Percentiles rank a stretch among this genome's conserved stretches.
Evolutionary conservation across 2,329 filamentous ascomycete genomes (phyloP).

Genomic region (Aspergillus carbonarius): DNA sequence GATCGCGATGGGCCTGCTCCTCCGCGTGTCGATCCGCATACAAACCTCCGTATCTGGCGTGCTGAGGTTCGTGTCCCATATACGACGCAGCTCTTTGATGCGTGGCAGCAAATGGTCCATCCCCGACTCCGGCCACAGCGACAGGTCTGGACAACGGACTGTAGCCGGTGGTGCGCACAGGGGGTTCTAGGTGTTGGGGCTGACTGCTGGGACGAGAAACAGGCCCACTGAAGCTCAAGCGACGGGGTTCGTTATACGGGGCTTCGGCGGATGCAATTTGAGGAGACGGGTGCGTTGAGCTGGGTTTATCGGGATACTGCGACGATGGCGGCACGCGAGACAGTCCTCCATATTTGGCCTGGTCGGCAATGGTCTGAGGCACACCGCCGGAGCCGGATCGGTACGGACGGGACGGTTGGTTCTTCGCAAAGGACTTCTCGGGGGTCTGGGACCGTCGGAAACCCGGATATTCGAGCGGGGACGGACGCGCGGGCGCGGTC

Average conservation of each 20-base stretch:
- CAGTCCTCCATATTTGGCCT: conserved; percentile 33
- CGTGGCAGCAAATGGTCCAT: conserved; percentile 21
- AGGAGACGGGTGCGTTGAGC: conserved; percentile 36
- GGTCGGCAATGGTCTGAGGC: conserved; percentile 28
- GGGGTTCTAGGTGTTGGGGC: conserved; percentile 38
- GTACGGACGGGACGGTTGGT: conserved; percentile 33
- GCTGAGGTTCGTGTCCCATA: conserved; percentile 31
- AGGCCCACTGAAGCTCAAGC: conserved; percentile 46
- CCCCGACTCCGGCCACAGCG: conserved; percentile 22
- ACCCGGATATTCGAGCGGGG: conserved; percentile 59
- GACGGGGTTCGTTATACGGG: conserved; percentile 36
- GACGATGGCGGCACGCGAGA: conserved; percentile 30
- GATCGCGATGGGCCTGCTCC: conserved; percentile 36
- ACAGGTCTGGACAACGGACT: conserved; percentile 34
- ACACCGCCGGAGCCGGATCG: conserved; percentile 39
- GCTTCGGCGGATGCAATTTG: conserved; percentile 36
- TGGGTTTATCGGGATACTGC: conserved; percentile 38
- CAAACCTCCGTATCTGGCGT: conserved; percentile 32
- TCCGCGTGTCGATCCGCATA: conserved; percentile 38
- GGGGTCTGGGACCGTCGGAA: conserved; percentile 71
- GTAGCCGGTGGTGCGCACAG: conserved; percentile 34
- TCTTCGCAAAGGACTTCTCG: conserved; percentile 62
- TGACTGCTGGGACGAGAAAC: conserved; percentile 45
- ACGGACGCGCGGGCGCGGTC: conserved; percentile 40
- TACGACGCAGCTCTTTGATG: conserved; percentile 32